These are phyloP conservation scores for Beauveria asiatica DNA, from an alignment of 2,329 filamentous ascomycete species.

Conservation along the genomic window DNA sequence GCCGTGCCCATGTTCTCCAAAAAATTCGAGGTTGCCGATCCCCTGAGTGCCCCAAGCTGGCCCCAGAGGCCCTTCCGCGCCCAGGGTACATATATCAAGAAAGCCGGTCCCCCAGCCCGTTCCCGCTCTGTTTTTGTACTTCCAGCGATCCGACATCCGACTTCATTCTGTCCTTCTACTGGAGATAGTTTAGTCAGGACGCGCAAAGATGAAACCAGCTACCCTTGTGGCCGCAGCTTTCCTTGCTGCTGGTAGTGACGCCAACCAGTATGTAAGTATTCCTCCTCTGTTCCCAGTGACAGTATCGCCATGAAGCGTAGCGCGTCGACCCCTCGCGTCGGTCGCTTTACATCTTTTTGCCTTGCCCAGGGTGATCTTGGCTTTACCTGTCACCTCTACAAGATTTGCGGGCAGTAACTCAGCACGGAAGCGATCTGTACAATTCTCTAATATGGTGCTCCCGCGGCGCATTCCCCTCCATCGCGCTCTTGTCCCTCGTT, in stretches of 20 bases:
- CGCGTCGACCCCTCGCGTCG: background rate
- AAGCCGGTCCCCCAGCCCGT: conserved; percentile 5
- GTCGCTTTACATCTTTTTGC: background rate
- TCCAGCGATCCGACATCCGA: conserved; percentile 2
- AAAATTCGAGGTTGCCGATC: conserved; percentile 1
- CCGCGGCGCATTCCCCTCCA: background rate
- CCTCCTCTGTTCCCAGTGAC: background rate
- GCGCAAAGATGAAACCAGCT: conserved; percentile 25
- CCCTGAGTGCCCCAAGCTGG: background rate
- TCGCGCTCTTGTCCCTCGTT: background rate
- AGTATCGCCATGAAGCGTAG: background rate
- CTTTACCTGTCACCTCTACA: background rate
- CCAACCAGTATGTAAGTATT: conserved; percentile 14
- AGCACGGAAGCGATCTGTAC: background rate
- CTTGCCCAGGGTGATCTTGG: no score
- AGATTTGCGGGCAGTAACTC: background rate
- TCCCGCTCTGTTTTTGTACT: background rate
- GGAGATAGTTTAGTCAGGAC: background rate
- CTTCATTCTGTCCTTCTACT: background rate
- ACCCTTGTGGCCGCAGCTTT: conserved; percentile 23
- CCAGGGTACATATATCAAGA: conserved; percentile 9
- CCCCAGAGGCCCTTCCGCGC: background rate
- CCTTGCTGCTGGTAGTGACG: conserved; percentile 23
- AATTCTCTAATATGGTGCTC: no score
- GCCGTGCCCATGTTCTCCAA: background rate